Evolutionary conservation across 2,329 filamentous ascomycete species (phyloP).

Genomic region (Albifimbria verrucaria): DNA sequence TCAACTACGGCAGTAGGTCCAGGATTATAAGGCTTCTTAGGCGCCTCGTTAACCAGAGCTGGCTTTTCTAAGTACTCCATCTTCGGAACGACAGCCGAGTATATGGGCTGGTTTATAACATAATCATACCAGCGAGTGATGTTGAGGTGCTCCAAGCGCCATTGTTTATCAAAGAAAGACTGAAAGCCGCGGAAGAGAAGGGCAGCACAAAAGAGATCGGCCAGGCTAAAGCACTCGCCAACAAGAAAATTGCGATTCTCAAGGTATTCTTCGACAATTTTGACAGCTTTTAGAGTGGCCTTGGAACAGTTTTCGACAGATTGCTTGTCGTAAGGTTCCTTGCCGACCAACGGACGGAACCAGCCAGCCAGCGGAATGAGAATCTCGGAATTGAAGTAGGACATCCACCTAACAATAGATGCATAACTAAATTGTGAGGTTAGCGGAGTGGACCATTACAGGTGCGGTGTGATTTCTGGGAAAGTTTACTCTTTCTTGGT

Average conservation of each 20-base stretch:
- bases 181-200: slow-evolving; percentile 86
- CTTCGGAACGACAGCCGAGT: slow-evolving; percentile 73
- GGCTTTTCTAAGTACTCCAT: slow-evolving; percentile 79
- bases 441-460: slow-evolving; percentile 16
- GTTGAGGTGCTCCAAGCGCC: slow-evolving; percentile 79
- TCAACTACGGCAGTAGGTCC: no score
- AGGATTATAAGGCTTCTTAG: no score
- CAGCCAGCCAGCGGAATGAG: slow-evolving; percentile 70
- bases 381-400: slow-evolving; percentile 89
- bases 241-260: slow-evolving; percentile 94
- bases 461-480: not conserved
- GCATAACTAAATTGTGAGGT: slow-evolving; percentile 62
- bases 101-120: slow-evolving; percentile 88
- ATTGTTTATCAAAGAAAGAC: slow-evolving; percentile 90
- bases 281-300: slow-evolving; percentile 63
- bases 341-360: slow-evolving; percentile 83
- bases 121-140: slow-evolving; percentile 93
- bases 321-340: slow-evolving; percentile 96
- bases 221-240: slow-evolving; percentile 94
- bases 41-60: slow-evolving; percentile 64
- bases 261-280: slow-evolving; percentile 82
- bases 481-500: slow-evolving; percentile 91
- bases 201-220: slow-evolving; percentile 81
- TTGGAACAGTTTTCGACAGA: slow-evolving; percentile 76
- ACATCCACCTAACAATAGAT: slow-evolving; percentile 97